Conservation (phyloP, 139 green algal genomes). For the Nannochloris sp. region DNA sequence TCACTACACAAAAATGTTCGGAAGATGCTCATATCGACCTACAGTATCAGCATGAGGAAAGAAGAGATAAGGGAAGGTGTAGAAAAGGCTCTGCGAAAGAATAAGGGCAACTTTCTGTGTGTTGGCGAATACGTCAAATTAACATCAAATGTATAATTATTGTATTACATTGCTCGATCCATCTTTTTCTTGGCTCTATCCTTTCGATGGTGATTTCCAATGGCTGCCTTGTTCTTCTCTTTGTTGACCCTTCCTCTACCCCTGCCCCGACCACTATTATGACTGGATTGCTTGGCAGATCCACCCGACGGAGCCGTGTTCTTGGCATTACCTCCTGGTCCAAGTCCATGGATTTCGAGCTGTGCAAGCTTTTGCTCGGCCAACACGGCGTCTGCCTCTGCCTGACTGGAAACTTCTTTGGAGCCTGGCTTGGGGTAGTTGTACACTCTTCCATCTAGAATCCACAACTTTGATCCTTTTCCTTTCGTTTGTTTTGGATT, state of each 20-base stretch:
- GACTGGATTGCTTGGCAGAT: not conserved
- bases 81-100: too few relatives aligned
- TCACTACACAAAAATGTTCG: constrained; percentile 6
- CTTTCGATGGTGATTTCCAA: constrained; percentile 69
- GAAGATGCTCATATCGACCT: constrained; percentile 9
- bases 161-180: constrained; percentile 9
- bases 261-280: constrained; percentile 2
- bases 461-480: constrained; percentile 34
- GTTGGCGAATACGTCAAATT: too few relatives aligned
- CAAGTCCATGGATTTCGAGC: constrained; percentile 53
- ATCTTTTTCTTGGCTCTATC: constrained; percentile 56
- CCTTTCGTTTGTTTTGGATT: constrained; percentile 3
- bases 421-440: constrained; percentile 74
- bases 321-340: constrained; percentile 45
- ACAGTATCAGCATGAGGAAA: not conserved
- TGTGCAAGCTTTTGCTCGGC: constrained; percentile 30
- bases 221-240: constrained; percentile 61
- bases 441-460: constrained; percentile 68
- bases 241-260: constrained; percentile 34
- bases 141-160: too few relatives aligned
- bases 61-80: constrained; percentile 7
- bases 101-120: too few relatives aligned
- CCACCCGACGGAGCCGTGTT: not conserved
- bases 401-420: constrained; percentile 30
- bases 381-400: constrained; percentile 34